Conservation (phyloP, 805 yeast species). For the Teunomyces funiuensis region DNA sequence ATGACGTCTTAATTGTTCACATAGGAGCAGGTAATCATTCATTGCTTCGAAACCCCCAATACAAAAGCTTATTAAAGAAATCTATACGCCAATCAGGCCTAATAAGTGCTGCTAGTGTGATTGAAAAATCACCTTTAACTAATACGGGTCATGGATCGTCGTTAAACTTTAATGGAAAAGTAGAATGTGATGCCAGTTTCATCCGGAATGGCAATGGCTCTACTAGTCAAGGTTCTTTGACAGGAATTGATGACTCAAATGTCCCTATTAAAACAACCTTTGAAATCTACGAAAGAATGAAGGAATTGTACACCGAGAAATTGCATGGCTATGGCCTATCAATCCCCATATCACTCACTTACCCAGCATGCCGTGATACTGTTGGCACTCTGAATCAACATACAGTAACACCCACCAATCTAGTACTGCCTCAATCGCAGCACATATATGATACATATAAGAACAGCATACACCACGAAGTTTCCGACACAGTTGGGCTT, state of each 20-base stretch:
- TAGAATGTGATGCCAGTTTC: slow-evolving; percentile 46
- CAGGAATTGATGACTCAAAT: slow-evolving; percentile 10
- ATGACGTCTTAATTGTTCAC: slow-evolving; percentile 33
- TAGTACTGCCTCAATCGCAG: slow-evolving; percentile 13
- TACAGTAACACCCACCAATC: background rate
- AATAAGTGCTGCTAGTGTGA: slow-evolving; percentile 15
- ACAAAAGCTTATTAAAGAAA: slow-evolving; percentile 26
- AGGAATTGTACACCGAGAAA: slow-evolving; percentile 7
- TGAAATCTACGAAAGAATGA: slow-evolving; percentile 24
- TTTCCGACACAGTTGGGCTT: slow-evolving; percentile 49
- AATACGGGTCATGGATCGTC: slow-evolving; percentile 54
- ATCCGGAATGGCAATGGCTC: slow-evolving; percentile 16
- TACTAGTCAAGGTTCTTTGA: slow-evolving; percentile 8
- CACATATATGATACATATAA: slow-evolving; percentile 9
- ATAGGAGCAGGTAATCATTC: slow-evolving; percentile 54
- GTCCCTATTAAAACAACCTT: slow-evolving; percentile 33
- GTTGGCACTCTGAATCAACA: too few relatives aligned
- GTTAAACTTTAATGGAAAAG: slow-evolving; percentile 38
- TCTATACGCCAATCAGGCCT: slow-evolving; percentile 20
- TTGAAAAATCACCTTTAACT: slow-evolving; percentile 43
- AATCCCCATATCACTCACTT: slow-evolving; percentile 28
- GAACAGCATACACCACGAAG: slow-evolving; percentile 8
- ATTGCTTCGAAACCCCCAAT: slow-evolving; percentile 14
- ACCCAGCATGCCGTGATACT: background rate
- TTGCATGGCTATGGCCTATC: slow-evolving; percentile 29